These are phyloP conservation scores for Coniochaeta sp. DNA, from an alignment of 2,329 filamentous ascomycete genomes.

Conservation along the genomic window DNA sequence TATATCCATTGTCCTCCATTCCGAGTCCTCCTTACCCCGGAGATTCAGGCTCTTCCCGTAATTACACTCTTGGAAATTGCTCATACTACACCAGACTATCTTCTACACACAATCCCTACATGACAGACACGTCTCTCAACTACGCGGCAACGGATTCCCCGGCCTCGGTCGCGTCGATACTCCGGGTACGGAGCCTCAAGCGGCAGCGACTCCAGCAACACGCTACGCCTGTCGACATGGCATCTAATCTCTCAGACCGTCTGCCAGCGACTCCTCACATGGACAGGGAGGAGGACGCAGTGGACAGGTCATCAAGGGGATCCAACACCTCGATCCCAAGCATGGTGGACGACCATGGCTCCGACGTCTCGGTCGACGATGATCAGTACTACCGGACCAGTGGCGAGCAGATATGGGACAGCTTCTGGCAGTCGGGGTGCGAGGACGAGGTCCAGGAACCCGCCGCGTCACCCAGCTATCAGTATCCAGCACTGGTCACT, in stretches of 20 bases:
- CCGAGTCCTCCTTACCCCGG: background rate
- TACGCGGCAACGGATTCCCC: background rate
- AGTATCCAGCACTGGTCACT: conserved; percentile 11
- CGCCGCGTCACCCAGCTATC: conserved; percentile 8
- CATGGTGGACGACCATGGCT: conserved; percentile 44
- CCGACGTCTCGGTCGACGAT: conserved; percentile 41
- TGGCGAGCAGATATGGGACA: conserved; percentile 41
- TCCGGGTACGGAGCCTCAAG: background rate
- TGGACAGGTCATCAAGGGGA: conserved; percentile 33
- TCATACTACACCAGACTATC: background rate
- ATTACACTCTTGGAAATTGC: conserved; percentile 1
- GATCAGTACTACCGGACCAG: conserved; percentile 40
- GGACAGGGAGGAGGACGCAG: conserved; percentile 12
- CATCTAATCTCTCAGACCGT: background rate
- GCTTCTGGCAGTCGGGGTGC: conserved; percentile 32
- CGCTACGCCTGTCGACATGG: background rate
- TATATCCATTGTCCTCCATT: conserved; percentile 1
- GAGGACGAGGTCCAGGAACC: conserved; percentile 2
- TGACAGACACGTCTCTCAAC: background rate
- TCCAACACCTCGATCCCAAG: conserved; percentile 39
- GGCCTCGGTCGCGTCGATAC: background rate
- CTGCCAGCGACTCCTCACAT: background rate
- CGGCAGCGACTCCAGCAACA: background rate
- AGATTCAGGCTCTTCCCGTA: background rate
- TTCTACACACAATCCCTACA: background rate